phyloP scores from a whole-genome alignment of 371 early-diverging fungal genomes.

The Saksenaea vasiformis region DNA sequence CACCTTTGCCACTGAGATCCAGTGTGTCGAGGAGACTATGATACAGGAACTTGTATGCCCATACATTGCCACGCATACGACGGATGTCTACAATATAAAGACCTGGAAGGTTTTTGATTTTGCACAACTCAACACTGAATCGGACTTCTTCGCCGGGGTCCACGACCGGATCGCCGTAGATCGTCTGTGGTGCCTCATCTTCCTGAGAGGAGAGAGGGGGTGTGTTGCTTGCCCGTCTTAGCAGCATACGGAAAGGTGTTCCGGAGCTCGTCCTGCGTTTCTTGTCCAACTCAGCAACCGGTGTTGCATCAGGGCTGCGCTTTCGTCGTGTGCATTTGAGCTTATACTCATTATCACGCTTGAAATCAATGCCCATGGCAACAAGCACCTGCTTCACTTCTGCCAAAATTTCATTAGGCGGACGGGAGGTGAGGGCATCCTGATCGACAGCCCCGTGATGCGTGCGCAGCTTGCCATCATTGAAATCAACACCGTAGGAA shows the following conservation, averaged over 20 bases:
- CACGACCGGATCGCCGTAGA: slow-evolving; percentile 91
- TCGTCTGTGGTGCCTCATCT: slow-evolving; percentile 16
- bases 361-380: slow-evolving; percentile 70
- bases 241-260: slow-evolving; percentile 31
- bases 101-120: slow-evolving; percentile 85
- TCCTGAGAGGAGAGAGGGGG: not conserved
- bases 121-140: slow-evolving; percentile 86
- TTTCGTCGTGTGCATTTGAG: slow-evolving; percentile 70
- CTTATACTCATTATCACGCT: slow-evolving; percentile 73
- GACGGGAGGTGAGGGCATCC: slow-evolving; percentile 71
- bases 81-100: slow-evolving; percentile 92
- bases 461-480: slow-evolving; percentile 64
- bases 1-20: slow-evolving; percentile 57
- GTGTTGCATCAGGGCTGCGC: slow-evolving; percentile 18
- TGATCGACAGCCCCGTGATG: slow-evolving; percentile 84
- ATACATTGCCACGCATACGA: slow-evolving; percentile 88
- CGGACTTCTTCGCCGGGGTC: slow-evolving; percentile 85
- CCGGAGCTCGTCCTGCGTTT: slow-evolving; percentile 23
- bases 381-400: slow-evolving; percentile 68
- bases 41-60: slow-evolving; percentile 92
- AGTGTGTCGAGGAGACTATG: slow-evolving; percentile 65
- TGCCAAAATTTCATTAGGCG: slow-evolving; percentile 70
- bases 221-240: slow-evolving; percentile 38
- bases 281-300: slow-evolving; percentile 1
- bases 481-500: slow-evolving; percentile 23